Evolutionary conservation across 2,329 filamentous ascomycete genomes (phyloP).

Genomic region (Fusarium neocosmosporiellum): DNA sequence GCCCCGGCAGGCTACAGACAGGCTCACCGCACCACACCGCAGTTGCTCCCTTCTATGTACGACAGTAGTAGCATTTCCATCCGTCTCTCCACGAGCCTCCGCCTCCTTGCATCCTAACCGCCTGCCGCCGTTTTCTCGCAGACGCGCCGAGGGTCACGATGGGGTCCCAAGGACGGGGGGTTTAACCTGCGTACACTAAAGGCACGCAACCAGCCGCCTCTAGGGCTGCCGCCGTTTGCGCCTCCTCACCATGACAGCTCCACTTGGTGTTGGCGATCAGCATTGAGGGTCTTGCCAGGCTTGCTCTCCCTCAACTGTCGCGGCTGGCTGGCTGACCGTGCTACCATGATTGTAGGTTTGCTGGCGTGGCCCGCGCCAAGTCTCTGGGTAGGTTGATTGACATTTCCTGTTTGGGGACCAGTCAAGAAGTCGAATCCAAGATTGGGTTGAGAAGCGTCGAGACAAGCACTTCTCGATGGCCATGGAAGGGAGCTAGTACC

Average conservation of each 20-base stretch:
- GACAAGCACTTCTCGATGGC: not conserved
- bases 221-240: slow-evolving; percentile 43
- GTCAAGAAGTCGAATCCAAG: slow-evolving; percentile 7
- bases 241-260: slow-evolving; percentile 41
- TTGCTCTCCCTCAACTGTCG: slow-evolving; percentile 27
- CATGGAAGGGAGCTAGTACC: not conserved
- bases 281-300: slow-evolving; percentile 33
- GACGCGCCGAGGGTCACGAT: slow-evolving; percentile 15
- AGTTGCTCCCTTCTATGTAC: not conserved
- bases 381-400: slow-evolving; percentile 12
- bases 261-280: slow-evolving; percentile 39
- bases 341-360: slow-evolving; percentile 8
- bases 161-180: slow-evolving; percentile 7
- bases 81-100: not conserved
- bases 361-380: slow-evolving; percentile 10
- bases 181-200: slow-evolving; percentile 31
- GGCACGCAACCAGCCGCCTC: slow-evolving; percentile 32
- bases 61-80: slow-evolving; percentile 1
- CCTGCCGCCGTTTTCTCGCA: slow-evolving; percentile 22
- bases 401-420: slow-evolving; percentile 22
- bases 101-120: slow-evolving; percentile 15
- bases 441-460: slow-evolving; percentile 10
- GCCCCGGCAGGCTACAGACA: not conserved
- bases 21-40: not conserved
- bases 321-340: slow-evolving; percentile 15